Percentiles rank a stretch among this genome's conserved stretches.
Conservation (phyloP, 192 early-diverging fungal genomes). For the Coemansia sp. region DNA sequence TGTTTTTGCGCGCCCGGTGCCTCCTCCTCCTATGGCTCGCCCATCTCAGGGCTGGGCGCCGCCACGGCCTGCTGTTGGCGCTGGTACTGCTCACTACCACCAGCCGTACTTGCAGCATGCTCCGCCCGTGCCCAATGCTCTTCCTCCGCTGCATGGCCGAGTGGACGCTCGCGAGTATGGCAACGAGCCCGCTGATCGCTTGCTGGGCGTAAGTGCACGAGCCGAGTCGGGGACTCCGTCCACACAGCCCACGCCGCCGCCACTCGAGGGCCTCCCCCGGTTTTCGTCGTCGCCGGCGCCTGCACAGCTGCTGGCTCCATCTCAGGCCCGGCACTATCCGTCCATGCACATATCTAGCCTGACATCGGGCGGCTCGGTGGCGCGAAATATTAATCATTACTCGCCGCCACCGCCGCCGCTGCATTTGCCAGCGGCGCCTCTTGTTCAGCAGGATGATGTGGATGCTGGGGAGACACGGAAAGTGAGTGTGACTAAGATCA, state of each 20-base stretch:
- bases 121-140: not conserved
- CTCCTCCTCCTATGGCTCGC: not conserved
- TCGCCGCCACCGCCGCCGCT: not conserved
- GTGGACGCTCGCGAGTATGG: not conserved
- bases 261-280: slow-evolving; percentile 41
- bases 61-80: not conserved
- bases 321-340: not conserved
- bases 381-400: not conserved
- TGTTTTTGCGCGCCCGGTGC: slow-evolving; percentile 16
- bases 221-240: slow-evolving; percentile 30
- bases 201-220: not conserved
- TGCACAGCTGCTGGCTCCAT: not conserved
- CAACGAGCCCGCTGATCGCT: not conserved
- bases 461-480: slow-evolving; percentile 20
- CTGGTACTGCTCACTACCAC: not conserved
- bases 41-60: not conserved
- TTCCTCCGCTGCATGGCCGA: not conserved
- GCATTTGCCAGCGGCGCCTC: not conserved
- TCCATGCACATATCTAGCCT: slow-evolving; percentile 23
- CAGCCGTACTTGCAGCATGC: slow-evolving; percentile 1
- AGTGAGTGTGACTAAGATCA: slow-evolving; percentile 34
- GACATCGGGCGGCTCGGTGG: not conserved
- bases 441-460: not conserved
- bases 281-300: slow-evolving; percentile 37
- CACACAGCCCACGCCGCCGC: slow-evolving; percentile 47